Base-by-base conservation (phyloP, 2,329 filamentous ascomycete genomes). In the Aspergillus spinulosporus region DNA sequence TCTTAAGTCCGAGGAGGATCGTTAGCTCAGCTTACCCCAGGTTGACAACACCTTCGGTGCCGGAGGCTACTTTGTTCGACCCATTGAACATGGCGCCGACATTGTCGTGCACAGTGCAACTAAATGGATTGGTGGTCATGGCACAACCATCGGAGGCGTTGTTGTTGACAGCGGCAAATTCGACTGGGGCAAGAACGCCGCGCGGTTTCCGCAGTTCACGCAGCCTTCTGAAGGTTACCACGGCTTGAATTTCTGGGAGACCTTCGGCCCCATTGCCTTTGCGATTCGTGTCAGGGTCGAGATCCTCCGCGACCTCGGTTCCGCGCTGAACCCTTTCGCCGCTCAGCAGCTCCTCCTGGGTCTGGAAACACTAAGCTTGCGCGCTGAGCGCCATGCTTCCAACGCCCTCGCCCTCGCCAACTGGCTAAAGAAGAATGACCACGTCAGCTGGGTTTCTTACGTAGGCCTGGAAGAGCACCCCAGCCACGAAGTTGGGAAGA, bases 121-220 rank as follows among this genome's bases (percentile, higher is more conserved):
- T 57, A 97, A 97, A 76, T 97, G 92, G 92, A 97, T 97, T 61
- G 92, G 92, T 56, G 92, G 92, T 42, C 93, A 97, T 74, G 93
- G 92, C 59, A 96, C 92, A 40, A 96, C 92, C 28, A 89, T 97
- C 63, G 92, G 83, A 56, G 92, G 92, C 59, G 83, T 96, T 43
- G 83, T 97, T 34, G 80, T 97, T 62, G 92, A 97, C 78, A 85
- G 87, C 63, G 92, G 92, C 67, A 94, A 91, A 72, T 97, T 97
- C 72, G 88, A 96, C 80, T 97, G 93, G 92, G 90, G 89, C 65
- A 88, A 88, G 76, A 77, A 96, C 72, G 88, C 80, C 46, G 84
- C 84, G 66, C 87, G 92, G 15, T 97, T 97, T 82, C 93, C 93
- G 1, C 90, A 97, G 74, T 92, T 99, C 80, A 84, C 89, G 64